Base-by-base conservation (phyloP, 2,329 filamentous ascomycete species). In the Aspergillus viridinutans region DNA sequence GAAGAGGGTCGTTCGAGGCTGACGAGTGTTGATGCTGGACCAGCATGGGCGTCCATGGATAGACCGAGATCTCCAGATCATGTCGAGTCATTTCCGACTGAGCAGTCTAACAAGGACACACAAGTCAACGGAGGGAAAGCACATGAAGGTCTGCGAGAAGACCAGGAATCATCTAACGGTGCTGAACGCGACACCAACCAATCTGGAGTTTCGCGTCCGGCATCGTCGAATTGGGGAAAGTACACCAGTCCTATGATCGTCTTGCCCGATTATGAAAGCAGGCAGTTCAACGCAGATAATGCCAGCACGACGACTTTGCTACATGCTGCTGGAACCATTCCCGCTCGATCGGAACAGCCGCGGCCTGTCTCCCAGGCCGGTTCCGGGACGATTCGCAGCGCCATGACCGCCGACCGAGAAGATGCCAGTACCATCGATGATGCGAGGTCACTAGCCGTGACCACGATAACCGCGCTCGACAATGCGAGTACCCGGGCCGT, bases 291-390 rank as follows among this genome's bases (percentile, higher is more conserved):
- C 1, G 67, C 70, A 29, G 69, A 71, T 14, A 72, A 71, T 10
- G 69, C 69, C 5, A 74, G 72, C 54, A 74, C 72, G 1, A 62
- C 67, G 32, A 63, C 67, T 2, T 60, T 72, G 8, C 71, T 70
- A 52, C 69, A 69, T 49, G 70, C 63, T 7, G 53, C 64, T 1
- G 69, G 68, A 1, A 62, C 62, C 14, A 60, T 71, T 5, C 60
- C 64, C 1, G 61, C 63, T 45, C 61, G 57, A 4, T 66, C 66
- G 0, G 64, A 70, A 3, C 59, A 54, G 29, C 61, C 63, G 2
- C 64, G 66, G 6, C 59, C 64, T 9, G 61, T 63, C 8, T 71
- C 69, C 0, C 59, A 62, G 29, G 61, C 60, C 20, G 67, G 65
- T 12, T 71, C 69, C 3, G 58, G 58, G 17, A 62, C 69, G 1